Evolutionary conservation across 2,329 filamentous ascomycete genomes (phyloP), one percentile per base, ranked within the genome.

Genomic region (Shiraia sp.): DNA sequence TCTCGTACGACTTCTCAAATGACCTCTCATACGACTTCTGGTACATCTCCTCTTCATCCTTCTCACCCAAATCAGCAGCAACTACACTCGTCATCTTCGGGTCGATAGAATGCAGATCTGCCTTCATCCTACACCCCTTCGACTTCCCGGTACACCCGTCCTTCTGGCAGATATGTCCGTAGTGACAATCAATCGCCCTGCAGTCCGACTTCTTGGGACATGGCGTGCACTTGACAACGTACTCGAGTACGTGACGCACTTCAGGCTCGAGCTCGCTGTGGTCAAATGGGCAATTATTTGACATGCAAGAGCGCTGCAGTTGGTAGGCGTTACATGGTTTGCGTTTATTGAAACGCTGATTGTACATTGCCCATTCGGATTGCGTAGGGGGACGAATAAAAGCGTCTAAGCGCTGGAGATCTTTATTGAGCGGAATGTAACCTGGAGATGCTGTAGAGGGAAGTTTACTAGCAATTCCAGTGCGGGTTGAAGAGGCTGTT

Each of bases 321-420:
- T 79, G 73, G 43, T 71, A 71, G 19, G 68, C 70, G 52, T 79
- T 79, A 58, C 78, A 80, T 0, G 76, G 68, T 50, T 78, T 79
- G 13, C 65, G 59, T 2, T 61, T 51, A 2, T 47, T 42, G 39
- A 60, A 61, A 19, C 53, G 56, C 2, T 36, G n/a, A 14, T 69
- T 66, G 53, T 76, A 79, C 7, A 50, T 48, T 2, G 65, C 55
- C 53, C 70, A 68, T 19, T 72, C 71, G 12, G 71, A 63, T 10
- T 49, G 24, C 0, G 68, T 53, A 0, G 74, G 72, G 1, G 59
- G 49, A 7, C 66, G 61, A 23, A 71, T 61, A 51, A 71, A 71
- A 0, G 62, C 49, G 51, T 81, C 78, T 10, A 81, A 57, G 4
- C 78, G 75, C 10, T 78, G 67, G 2, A 65, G 66, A 9, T 69